Base-by-base conservation (phyloP, 257 asterid species). In the Apocynum venetum region DNA sequence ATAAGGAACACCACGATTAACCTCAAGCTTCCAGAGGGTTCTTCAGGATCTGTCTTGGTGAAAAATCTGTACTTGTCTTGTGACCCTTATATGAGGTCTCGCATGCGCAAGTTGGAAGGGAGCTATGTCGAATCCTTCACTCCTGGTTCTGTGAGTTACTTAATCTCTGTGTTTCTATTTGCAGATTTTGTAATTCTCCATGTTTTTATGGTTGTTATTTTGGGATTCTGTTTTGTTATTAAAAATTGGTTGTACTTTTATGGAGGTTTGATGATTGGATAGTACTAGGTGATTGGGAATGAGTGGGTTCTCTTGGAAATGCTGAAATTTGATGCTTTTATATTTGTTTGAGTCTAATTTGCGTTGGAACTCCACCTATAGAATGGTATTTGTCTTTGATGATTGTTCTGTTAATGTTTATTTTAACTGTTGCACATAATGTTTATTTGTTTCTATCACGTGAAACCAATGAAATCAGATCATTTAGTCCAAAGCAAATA, bases 41-140 rank as follows among this genome's bases (percentile, higher is more conserved):
- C 80, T 11, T 57, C 74, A 53, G 88, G 74, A 17, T 85, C 86
- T 25, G 72, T 89, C 51, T 74, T 87, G 80, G 87, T 89, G 48
- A 85, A 85, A 83, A 89, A 89, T 82, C 81, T 87, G 0, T 87
- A 84, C 75, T 73, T 89, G 75, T 87, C 91, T 0, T 89, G 91
- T 55, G 88, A 85, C n/a, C 88, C 89, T 46, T 89, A 87, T 80
- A 79, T 79, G 78, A 79, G 82, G 46, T 11, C 1, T 36, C 82
- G 74, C 46, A 82, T 86, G 87, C 13, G 14, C 43, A 78, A 82
- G 41, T 12, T n/a, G 13, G 83, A 82, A 46, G 83, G 77, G 25
- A 76, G 84, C 82, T 84, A 80, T 31, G 2, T 79, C 13, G 84
- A 78, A 55, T 65, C 85, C 53, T 84, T 84, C 49, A 82, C 84